phyloP scores from a whole-genome alignment of 108 stramenopile genomes.

The Pelagomonas calceolata region DNA sequence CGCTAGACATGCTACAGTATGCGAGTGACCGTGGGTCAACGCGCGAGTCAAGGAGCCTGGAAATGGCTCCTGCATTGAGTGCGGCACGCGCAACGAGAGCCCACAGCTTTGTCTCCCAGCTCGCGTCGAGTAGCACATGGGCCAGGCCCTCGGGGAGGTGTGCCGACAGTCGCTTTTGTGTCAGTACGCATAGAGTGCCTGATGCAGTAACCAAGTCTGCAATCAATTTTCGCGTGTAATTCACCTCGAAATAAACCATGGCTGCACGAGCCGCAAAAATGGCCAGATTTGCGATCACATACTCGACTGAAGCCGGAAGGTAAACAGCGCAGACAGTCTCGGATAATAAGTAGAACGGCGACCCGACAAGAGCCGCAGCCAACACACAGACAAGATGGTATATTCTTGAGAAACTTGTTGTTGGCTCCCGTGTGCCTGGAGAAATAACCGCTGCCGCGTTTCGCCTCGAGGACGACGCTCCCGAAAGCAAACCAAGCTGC shows the following conservation, averaged over 20 bases:
- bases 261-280: background rate
- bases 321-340: background rate
- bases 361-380: too few species aligned
- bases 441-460: background rate
- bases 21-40: conserved; percentile 11
- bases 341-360: too few species aligned
- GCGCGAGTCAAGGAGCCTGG: too few species aligned
- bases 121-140: background rate
- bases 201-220: background rate
- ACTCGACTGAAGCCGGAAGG: background rate
- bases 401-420: too few species aligned
- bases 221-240: background rate
- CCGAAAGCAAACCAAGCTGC: background rate
- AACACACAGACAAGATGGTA: too few species aligned
- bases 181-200: background rate
- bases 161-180: background rate
- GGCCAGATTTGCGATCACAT: background rate
- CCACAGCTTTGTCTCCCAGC: background rate
- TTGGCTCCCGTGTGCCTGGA: too few species aligned
- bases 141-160: background rate
- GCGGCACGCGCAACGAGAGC: too few species aligned
- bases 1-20: conserved; percentile 33
- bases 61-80: too few species aligned
- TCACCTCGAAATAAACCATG: background rate
- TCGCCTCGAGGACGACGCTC: background rate